Evolutionary conservation across 2,329 filamentous ascomycete genomes (phyloP).

Genomic region (Talaromyces marneffei): DNA sequence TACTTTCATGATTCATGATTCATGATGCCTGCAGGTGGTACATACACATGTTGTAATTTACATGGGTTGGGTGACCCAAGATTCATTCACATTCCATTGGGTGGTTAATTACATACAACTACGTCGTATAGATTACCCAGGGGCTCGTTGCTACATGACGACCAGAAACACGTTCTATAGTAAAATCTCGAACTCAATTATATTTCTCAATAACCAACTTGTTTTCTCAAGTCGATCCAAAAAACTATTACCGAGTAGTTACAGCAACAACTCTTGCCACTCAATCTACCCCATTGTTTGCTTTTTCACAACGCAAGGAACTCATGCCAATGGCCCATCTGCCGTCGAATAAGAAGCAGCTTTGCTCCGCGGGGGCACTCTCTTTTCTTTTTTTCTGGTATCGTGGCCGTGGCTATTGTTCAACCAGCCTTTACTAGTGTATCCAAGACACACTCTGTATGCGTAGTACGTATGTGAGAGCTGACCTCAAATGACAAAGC

Average conservation of each 20-base stretch:
- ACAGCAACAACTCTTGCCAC: not conserved
- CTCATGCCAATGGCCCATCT: not conserved
- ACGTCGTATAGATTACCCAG: no score
- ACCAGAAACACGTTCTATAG: not conserved
- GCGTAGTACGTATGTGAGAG: no score
- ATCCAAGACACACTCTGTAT: not conserved
- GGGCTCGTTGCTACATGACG: conserved; percentile 1
- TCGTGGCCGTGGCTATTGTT: not conserved
- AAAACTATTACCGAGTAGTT: not conserved
- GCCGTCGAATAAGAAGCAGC: not conserved
- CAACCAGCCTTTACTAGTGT: not conserved
- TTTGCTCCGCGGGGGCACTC: not conserved
- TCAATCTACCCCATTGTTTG: not conserved
- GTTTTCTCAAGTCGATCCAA: not conserved
- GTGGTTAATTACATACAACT: not conserved
- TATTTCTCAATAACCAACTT: not conserved
- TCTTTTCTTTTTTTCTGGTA: not conserved
- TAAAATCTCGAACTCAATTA: not conserved
- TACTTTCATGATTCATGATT: not conserved
- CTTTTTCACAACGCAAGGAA: conserved; percentile 10
- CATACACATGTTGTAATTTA: not conserved
- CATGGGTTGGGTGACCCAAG: not conserved
- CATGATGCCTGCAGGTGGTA: no score
- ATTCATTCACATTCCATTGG: not conserved
- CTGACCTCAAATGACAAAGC: no score